These are phyloP conservation scores for Fusarium cyanostomum DNA, from an alignment of 2,329 filamentous ascomycete genomes.

Conservation along the genomic window DNA sequence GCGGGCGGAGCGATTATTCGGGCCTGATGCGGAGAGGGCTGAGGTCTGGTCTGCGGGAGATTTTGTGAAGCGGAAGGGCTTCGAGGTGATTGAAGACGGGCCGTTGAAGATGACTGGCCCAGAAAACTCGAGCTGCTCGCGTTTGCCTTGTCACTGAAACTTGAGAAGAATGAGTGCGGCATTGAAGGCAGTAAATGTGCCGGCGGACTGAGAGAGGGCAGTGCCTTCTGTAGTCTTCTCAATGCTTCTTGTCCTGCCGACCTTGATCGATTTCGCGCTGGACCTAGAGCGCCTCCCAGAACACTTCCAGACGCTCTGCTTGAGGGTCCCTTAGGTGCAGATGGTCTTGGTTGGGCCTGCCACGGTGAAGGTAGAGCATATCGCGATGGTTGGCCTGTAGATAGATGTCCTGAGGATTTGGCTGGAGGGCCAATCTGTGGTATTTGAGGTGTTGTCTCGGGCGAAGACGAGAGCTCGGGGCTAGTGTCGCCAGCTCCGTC, in stretches of 20 bases:
- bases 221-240: conserved; percentile 64
- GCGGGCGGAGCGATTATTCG: conserved; percentile 10
- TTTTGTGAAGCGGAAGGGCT: conserved; percentile 4
- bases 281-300: conserved; percentile 59
- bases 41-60: conserved; percentile 19
- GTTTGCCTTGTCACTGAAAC: conserved; percentile 45
- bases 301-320: conserved; percentile 44
- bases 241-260: conserved; percentile 67
- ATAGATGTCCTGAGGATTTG: conserved; percentile 5
- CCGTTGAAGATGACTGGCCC: conserved; percentile 11
- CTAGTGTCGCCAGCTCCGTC: conserved; percentile 38
- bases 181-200: conserved; percentile 53
- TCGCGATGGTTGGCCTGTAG: conserved; percentile 5
- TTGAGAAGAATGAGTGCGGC: conserved; percentile 53
- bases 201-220: conserved; percentile 59
- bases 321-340: conserved; percentile 26
- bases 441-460: conserved; percentile 22
- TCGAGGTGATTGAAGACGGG: conserved; percentile 5
- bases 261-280: conserved; percentile 59
- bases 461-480: conserved; percentile 34
- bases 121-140: conserved; percentile 2
- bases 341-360: conserved; percentile 39
- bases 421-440: conserved; percentile 10
- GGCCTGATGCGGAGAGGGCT: conserved; percentile 19
- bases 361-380: conserved; percentile 44